Conservation (phyloP, 805 yeast species). For the Saturnispora sekii region DNA sequence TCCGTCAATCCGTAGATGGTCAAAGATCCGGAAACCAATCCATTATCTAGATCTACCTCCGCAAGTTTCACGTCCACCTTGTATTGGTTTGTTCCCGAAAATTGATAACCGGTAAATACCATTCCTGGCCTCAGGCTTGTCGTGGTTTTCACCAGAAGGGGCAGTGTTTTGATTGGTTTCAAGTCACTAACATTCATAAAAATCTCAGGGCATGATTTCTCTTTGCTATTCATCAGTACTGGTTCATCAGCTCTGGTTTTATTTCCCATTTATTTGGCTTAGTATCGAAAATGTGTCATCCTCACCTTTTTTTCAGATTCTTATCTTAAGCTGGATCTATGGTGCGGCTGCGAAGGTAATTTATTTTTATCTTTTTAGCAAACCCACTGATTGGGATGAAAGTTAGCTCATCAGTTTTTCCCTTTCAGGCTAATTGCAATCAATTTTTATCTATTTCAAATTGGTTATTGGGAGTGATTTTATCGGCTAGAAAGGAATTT, state of each 20-base stretch:
- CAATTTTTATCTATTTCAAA: no score
- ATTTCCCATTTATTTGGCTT: no score
- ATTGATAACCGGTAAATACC: conserved; percentile 57
- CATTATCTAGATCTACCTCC: conserved; percentile 51
- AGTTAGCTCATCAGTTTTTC: no score
- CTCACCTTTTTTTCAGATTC: no score
- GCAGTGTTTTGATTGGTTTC: background rate
- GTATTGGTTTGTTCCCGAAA: conserved; percentile 53
- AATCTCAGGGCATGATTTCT: background rate
- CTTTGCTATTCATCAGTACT: background rate
- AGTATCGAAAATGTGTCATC: background rate
- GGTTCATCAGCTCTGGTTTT: no score
- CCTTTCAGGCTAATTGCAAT: no score
- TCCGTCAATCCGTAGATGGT: conserved; percentile 58
- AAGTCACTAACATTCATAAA: background rate
- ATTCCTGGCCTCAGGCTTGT: conserved; percentile 54
- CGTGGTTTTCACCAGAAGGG: conserved; percentile 11
- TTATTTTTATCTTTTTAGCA: no score
- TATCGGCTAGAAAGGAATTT: no score
- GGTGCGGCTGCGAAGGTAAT: no score
- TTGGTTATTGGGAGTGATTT: no score
- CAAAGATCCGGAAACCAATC: conserved; percentile 48
- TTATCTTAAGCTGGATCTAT: no score
- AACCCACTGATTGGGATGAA: no score
- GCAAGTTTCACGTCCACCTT: conserved; percentile 62